Conservation (phyloP, 306 rosid genomes). For the Glycine soja region DNA sequence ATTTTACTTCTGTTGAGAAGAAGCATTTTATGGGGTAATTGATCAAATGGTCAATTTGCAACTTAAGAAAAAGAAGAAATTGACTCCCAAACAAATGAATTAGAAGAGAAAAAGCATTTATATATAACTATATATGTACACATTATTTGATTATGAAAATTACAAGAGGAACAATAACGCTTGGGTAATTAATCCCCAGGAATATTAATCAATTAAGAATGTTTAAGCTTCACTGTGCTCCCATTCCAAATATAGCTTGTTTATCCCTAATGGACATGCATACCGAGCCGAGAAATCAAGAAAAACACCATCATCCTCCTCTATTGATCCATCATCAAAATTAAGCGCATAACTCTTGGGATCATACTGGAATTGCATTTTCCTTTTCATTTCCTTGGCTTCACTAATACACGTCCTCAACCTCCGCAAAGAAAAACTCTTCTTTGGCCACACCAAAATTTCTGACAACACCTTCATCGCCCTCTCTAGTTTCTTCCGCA, state of each 20-base stretch:
- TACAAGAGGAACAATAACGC: neutral
- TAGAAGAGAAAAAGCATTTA: no score
- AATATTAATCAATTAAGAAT: neutral
- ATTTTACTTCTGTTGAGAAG: no score
- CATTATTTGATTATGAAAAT: no score
- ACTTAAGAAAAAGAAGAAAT: no score
- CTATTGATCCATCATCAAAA: conserved; percentile 56
- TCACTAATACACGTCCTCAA: neutral
- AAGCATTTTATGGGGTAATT: no score
- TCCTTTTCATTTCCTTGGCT: conserved; percentile 17
- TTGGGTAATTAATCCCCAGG: neutral
- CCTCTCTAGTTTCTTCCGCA: conserved; percentile 34
- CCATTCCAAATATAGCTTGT: neutral
- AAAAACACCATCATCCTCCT: conserved; percentile 17
- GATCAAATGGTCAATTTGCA: no score
- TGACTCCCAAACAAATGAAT: no score
- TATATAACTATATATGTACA: no score
- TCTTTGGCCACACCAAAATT: no score
- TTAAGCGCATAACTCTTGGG: conserved; percentile 62
- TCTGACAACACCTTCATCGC: conserved; percentile 33
- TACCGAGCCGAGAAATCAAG: conserved; percentile 40
- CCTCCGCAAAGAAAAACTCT: neutral
- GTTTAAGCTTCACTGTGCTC: neutral
- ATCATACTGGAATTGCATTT: conserved; percentile 53
- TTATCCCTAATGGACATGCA: conserved; percentile 36